phyloP scores from a whole-genome alignment of 148 eudicot genomes.

The Talinum fruticosum region DNA sequence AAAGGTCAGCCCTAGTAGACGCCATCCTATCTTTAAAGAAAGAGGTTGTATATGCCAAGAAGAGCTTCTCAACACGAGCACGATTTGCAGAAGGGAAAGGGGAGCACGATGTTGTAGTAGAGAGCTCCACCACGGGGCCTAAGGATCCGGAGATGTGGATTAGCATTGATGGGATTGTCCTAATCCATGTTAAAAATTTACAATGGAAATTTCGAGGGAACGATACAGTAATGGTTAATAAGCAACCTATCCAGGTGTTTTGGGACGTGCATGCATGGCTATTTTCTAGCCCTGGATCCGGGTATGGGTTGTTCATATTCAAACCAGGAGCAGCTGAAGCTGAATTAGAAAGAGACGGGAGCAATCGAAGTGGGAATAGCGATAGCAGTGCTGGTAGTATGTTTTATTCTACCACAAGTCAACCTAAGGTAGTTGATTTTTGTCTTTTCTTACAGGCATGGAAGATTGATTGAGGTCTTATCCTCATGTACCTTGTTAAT shows the following conservation, averaged over 20 bases:
- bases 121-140: constrained; percentile 47
- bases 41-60: constrained; percentile 55
- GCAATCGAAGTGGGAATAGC: constrained; percentile 36
- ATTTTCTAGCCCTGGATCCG: constrained; percentile 50
- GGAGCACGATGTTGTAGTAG: constrained; percentile 50
- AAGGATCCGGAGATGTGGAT: constrained; percentile 78
- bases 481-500: background rate
- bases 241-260: constrained; percentile 62
- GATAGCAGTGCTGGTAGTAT: constrained; percentile 41
- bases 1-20: constrained; percentile 57
- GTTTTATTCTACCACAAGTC: constrained; percentile 48
- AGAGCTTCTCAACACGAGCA: constrained; percentile 49
- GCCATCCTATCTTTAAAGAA: constrained; percentile 53
- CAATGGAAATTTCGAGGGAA: constrained; percentile 95
- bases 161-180: constrained; percentile 63
- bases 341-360: constrained; percentile 46
- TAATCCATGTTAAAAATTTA: constrained; percentile 57
- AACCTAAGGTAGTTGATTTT: constrained; percentile 49
- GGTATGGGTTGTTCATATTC: constrained; percentile 71
- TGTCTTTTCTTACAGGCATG: constrained; percentile 74
- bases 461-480: constrained; percentile 62
- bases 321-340: constrained; percentile 49
- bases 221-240: constrained; percentile 62
- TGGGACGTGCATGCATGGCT: constrained; percentile 94
- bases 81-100: constrained; percentile 34